Evolutionary conservation across 106 monocot species (phyloP).

Genomic region (Iris macrosiphon): DNA sequence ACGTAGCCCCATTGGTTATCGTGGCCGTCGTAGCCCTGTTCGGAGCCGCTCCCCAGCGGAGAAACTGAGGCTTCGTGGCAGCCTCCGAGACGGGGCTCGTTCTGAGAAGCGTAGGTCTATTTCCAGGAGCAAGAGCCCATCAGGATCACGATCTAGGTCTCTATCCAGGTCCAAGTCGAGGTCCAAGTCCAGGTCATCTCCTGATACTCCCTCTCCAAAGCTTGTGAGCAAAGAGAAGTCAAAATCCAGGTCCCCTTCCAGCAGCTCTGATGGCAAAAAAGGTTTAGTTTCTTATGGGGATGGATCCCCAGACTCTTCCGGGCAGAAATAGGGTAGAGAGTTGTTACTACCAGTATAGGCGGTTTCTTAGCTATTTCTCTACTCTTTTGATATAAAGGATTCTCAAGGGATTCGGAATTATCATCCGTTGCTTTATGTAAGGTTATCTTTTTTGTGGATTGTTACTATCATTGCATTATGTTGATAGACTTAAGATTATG

Average conservation of each 20-base stretch:
- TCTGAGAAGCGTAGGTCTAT: constrained; percentile 22
- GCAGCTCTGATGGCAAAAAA: constrained; percentile 53
- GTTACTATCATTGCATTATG: too few species aligned
- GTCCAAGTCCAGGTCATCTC: constrained; percentile 28
- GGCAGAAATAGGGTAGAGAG: constrained; percentile 14
- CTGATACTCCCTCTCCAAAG: constrained; percentile 43
- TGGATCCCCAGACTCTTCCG: constrained; percentile 56
- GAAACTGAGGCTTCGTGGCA: constrained; percentile 22
- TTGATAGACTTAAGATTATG: too few species aligned
- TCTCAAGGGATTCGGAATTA: too few species aligned
- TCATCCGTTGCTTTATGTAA: too few species aligned
- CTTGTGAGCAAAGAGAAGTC: constrained; percentile 45
- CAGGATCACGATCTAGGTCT: constrained; percentile 27
- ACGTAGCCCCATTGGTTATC: constrained; percentile 60
- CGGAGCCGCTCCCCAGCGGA: constrained; percentile 52
- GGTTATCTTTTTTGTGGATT: too few species aligned
- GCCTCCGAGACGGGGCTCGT: background rate
- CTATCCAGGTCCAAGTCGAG: constrained; percentile 13
- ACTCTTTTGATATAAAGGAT: too few species aligned
- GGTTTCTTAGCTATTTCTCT: too few species aligned
- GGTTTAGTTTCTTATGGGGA: constrained; percentile 93
- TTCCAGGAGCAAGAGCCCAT: constrained; percentile 44
- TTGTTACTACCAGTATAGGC: too few species aligned
- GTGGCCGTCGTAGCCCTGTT: constrained; percentile 42
- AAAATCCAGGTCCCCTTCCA: constrained; percentile 49